Conservation (phyloP, 129 eudicot species). For the Gnaphalium uliginosum region DNA sequence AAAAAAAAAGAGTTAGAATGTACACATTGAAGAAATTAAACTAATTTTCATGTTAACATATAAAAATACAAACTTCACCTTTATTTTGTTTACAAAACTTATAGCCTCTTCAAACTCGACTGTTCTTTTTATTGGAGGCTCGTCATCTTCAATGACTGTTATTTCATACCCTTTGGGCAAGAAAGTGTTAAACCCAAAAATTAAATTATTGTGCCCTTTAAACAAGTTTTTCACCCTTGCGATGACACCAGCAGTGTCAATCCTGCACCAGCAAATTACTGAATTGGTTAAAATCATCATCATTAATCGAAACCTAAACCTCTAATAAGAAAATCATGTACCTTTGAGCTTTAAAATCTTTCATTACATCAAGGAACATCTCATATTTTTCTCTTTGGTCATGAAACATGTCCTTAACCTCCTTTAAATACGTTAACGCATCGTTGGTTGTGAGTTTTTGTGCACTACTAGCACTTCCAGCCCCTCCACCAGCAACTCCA, state of each 20-base stretch:
- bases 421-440: constrained; percentile 80
- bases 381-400: constrained; percentile 85
- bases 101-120: constrained; percentile 97
- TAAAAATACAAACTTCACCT: constrained; percentile 43
- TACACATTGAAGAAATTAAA: background rate
- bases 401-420: constrained; percentile 92
- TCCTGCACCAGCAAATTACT: constrained; percentile 42
- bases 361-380: constrained; percentile 85
- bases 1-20: constrained; percentile 21
- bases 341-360: constrained; percentile 97
- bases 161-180: constrained; percentile 96
- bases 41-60: background rate
- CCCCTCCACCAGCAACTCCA: constrained; percentile 45
- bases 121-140: constrained; percentile 67
- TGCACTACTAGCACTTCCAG: constrained; percentile 44
- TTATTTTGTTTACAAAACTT: constrained; percentile 94
- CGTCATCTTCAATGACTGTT: constrained; percentile 77
- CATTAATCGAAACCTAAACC: background rate
- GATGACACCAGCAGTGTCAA: constrained; percentile 81
- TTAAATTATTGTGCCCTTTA: constrained; percentile 81
- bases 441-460: constrained; percentile 88
- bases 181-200: constrained; percentile 87
- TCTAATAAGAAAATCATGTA: constrained; percentile 16
- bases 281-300: background rate
- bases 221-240: constrained; percentile 76